Percentiles rank a stretch among this genome's conserved stretches.
Conservation (phyloP, 2,329 filamentous ascomycete species). For the Talaromyces piceae region DNA sequence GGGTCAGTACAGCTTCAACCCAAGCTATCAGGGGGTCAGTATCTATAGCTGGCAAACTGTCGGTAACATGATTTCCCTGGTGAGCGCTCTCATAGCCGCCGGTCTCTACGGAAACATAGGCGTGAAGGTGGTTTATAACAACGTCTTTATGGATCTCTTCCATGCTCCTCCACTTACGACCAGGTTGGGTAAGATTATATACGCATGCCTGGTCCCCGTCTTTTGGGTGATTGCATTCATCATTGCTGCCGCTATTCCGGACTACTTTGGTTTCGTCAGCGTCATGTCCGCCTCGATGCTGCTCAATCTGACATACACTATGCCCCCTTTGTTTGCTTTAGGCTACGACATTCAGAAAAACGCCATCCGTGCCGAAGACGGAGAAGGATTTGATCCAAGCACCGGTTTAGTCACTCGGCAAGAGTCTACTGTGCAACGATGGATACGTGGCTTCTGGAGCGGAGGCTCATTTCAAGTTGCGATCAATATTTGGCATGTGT, state of each 20-base stretch:
- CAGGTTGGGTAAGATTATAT: slow-evolving; percentile 34
- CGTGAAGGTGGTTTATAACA: slow-evolving; percentile 39
- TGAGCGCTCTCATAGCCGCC: slow-evolving; percentile 28
- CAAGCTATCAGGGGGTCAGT: slow-evolving; percentile 13
- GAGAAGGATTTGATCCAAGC: slow-evolving; percentile 21
- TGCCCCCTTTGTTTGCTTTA: slow-evolving; percentile 34
- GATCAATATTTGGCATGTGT: slow-evolving; percentile 17
- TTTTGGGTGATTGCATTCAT: slow-evolving; percentile 41
- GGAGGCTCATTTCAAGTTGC: slow-evolving; percentile 15
- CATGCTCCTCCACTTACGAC: slow-evolving; percentile 32
- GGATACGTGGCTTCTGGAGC: slow-evolving; percentile 17
- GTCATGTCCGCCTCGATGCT: slow-evolving; percentile 40
- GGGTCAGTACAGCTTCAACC: slow-evolving; percentile 33
- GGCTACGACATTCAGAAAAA: slow-evolving; percentile 22
- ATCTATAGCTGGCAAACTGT: slow-evolving; percentile 27
- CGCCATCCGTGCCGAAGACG: slow-evolving; percentile 16
- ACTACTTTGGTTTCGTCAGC: slow-evolving; percentile 31
- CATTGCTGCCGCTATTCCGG: slow-evolving; percentile 38
- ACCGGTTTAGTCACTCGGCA: slow-evolving; percentile 15
- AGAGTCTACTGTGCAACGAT: slow-evolving; percentile 14
- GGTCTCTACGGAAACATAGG: slow-evolving; percentile 36
- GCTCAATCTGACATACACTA: slow-evolving; percentile 42
- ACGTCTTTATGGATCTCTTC: slow-evolving; percentile 36
- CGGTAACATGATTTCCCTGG: slow-evolving; percentile 23
- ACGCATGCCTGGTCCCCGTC: slow-evolving; percentile 29